A percentile compares a stretch with the other conserved stretches of the same genome.
These are phyloP conservation scores for Punica granatum DNA, from an alignment of 345 rosid genomes.

Conservation along the genomic window DNA sequence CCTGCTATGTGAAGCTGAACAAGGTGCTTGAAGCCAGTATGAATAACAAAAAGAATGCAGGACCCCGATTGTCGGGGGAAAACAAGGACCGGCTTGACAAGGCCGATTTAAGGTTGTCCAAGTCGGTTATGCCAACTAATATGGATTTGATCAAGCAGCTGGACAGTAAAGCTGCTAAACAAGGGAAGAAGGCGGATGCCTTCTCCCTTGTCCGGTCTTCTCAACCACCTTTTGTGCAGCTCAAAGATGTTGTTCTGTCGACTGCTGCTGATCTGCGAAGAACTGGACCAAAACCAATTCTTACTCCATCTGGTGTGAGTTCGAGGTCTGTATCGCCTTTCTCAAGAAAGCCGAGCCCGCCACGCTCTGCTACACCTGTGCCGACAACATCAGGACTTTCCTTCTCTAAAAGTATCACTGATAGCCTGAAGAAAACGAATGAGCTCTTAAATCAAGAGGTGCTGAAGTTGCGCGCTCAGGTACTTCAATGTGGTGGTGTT, in stretches of 20 bases:
- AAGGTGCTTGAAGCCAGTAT: conserved; percentile 55
- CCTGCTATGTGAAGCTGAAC: conserved; percentile 68
- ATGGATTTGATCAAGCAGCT: conserved; percentile 88
- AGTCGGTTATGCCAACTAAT: conserved; percentile 61
- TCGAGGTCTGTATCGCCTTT: conserved; percentile 97
- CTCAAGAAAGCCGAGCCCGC: conserved; percentile 91
- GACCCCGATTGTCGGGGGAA: conserved; percentile 90
- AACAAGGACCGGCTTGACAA: conserved; percentile 83
- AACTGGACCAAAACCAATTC: conserved; percentile 57
- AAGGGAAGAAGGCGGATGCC: conserved; percentile 69
- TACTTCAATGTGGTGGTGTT: neutral
- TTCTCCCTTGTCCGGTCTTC: conserved; percentile 66
- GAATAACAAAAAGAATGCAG: conserved; percentile 47
- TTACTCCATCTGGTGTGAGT: conserved; percentile 67
- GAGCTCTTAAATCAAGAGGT: conserved; percentile 90
- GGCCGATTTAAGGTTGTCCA: conserved; percentile 71
- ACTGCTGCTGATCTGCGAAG: conserved; percentile 56
- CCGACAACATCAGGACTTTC: conserved; percentile 76
- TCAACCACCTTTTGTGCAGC: conserved; percentile 72
- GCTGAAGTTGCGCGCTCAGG: conserved; percentile 83
- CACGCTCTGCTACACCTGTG: conserved; percentile 90
- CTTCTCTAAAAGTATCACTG: conserved; percentile 65
- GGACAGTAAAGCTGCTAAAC: conserved; percentile 88
- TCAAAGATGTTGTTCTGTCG: conserved; percentile 68
- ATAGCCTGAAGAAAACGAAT: conserved; percentile 92